Percentiles rank a stretch among this genome's conserved stretches.
phyloP scores from a whole-genome alignment of 108 stramenopile genomes.

The Chaetoceros muelleri region DNA sequence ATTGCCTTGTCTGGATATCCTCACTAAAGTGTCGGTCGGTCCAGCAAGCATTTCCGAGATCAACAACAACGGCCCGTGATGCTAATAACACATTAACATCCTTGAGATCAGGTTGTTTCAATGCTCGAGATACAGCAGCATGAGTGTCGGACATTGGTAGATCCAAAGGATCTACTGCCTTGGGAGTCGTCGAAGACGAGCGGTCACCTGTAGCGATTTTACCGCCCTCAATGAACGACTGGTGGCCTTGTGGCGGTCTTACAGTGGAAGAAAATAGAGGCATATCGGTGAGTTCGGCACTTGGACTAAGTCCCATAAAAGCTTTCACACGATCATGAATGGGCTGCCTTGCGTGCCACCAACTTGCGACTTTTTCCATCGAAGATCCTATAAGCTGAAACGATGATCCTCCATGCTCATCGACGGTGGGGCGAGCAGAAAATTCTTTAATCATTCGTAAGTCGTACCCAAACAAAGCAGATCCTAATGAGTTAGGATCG shows the following conservation, averaged over 20 bases:
- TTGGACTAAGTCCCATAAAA: slow-evolving; percentile 62
- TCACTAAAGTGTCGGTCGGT: slow-evolving; percentile 94
- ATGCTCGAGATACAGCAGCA: slow-evolving; percentile 22
- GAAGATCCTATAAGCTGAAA: slow-evolving; percentile 43
- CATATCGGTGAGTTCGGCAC: slow-evolving; percentile 26
- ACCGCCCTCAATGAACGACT: slow-evolving; percentile 12
- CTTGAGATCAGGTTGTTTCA: slow-evolving; percentile 62
- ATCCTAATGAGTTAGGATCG: slow-evolving; percentile 20
- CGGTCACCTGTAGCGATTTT: slow-evolving; percentile 2
- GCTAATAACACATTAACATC: slow-evolving; percentile 48
- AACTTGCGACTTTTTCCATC: slow-evolving; percentile 46
- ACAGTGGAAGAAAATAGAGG: slow-evolving; percentile 5
- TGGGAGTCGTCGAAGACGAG: slow-evolving; percentile 9
- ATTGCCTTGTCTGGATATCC: slow-evolving; percentile 98
- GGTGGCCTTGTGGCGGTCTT: slow-evolving; percentile 5
- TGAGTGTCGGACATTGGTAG: slow-evolving; percentile 27
- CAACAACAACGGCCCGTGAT: slow-evolving; percentile 79
- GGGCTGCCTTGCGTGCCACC: slow-evolving; percentile 70
- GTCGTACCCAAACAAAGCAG: slow-evolving; percentile 66
- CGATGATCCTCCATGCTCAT: slow-evolving; percentile 38
- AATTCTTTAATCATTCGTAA: slow-evolving; percentile 68
- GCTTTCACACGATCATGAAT: slow-evolving; percentile 56
- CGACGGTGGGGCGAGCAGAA: slow-evolving; percentile 37
- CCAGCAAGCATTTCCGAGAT: slow-evolving; percentile 99
- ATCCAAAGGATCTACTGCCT: background rate